Conservation (phyloP, 139 green algal species). For the Chlorella sp. region DNA sequence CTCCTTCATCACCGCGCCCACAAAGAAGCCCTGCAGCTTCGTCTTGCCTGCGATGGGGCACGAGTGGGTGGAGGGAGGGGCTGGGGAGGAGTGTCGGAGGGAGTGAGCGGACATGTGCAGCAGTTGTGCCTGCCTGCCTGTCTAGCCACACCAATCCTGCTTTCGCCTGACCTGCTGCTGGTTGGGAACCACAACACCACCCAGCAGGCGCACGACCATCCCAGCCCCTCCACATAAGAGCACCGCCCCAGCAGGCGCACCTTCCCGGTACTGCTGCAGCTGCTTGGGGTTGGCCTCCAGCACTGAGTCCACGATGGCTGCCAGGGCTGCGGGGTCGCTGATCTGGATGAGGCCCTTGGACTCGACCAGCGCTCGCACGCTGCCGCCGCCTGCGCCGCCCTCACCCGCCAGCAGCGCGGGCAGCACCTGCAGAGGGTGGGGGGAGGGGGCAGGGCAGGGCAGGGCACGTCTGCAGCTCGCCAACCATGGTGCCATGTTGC, state of each 20-base stretch:
- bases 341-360: slow-evolving; percentile 85
- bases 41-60: slow-evolving; percentile 85
- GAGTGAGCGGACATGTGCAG: too few species aligned
- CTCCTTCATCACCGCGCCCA: slow-evolving; percentile 90
- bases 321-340: slow-evolving; percentile 80
- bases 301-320: slow-evolving; percentile 83
- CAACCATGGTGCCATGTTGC: too few species aligned
- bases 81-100: too few species aligned
- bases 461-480: too few species aligned
- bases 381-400: slow-evolving; percentile 54
- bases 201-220: neutral
- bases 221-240: too few species aligned
- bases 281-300: slow-evolving; percentile 86
- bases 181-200: too few species aligned
- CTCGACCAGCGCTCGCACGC: slow-evolving; percentile 72
- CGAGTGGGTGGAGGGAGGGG: too few species aligned
- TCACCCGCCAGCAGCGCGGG: slow-evolving; percentile 80
- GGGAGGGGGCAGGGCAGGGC: too few species aligned
- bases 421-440: slow-evolving; percentile 58
- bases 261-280: slow-evolving; percentile 78
- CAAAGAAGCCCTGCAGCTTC: slow-evolving; percentile 93
- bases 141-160: too few species aligned
- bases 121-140: too few species aligned
- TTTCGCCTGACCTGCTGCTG: too few species aligned
- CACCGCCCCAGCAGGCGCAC: slow-evolving; percentile 2